These are phyloP conservation scores for Carallia pectinifolia DNA, from an alignment of 345 rosid genomes.

Conservation along the genomic window DNA sequence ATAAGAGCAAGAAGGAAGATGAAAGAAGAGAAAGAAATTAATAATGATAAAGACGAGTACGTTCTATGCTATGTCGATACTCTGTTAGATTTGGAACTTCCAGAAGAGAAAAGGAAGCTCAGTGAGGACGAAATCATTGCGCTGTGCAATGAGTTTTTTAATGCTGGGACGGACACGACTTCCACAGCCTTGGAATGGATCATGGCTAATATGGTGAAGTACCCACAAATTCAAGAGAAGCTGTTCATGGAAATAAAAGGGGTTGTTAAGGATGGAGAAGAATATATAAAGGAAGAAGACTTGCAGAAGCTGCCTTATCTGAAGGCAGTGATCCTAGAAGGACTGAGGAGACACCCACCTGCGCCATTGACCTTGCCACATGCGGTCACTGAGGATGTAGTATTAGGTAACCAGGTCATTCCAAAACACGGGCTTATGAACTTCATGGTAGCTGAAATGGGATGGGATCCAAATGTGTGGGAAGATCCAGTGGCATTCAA, in stretches of 20 bases:
- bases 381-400: conserved; percentile 10
- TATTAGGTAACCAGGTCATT: background rate
- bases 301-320: conserved; percentile 15
- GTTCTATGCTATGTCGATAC: conserved; percentile 18
- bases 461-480: conserved; percentile 18
- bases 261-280: background rate
- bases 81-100: conserved; percentile 14
- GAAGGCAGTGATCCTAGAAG: conserved; percentile 18
- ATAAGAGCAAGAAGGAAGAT: conserved; percentile 12
- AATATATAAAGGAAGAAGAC: conserved; percentile 10
- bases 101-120: conserved; percentile 21
- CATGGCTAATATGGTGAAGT: conserved; percentile 20
- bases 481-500: conserved; percentile 21
- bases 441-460: conserved; percentile 21
- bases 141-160: conserved; percentile 15
- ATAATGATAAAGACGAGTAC: background rate
- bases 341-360: conserved; percentile 20
- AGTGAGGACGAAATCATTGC: background rate
- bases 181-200: conserved; percentile 20
- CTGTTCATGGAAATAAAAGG: conserved; percentile 8
- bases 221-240: conserved; percentile 19
- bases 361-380: conserved; percentile 9
- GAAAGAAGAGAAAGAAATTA: background rate
- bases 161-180: conserved; percentile 18
- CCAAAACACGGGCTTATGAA: conserved; percentile 8